Evolutionary conservation across 495 filamentous ascomycete species (phyloP).

Genomic region (Aspergillus nidulans): DNA sequence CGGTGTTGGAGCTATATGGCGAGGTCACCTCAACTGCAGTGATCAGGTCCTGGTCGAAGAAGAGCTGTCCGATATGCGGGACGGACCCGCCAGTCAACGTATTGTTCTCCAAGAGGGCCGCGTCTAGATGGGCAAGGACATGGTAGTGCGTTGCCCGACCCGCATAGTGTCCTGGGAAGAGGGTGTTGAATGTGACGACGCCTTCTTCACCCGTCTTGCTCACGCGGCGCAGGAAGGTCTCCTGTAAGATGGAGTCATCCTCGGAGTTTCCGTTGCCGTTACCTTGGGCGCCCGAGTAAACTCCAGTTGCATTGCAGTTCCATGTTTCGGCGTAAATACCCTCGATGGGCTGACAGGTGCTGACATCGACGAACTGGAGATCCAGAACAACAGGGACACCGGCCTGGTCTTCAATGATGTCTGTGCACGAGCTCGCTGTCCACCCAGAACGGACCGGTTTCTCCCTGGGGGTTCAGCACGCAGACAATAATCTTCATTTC

Average conservation of each 20-base stretch:
- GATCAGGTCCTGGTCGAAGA: constrained; percentile 56
- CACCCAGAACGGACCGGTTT: background rate
- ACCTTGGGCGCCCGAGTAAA: constrained; percentile 53
- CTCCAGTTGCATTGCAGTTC: constrained; percentile 53
- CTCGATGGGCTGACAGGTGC: constrained; percentile 46
- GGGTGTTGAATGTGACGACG: constrained; percentile 44
- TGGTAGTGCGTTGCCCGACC: constrained; percentile 35
- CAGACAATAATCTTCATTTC: too few species aligned
- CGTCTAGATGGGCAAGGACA: constrained; percentile 32
- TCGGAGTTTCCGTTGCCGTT: constrained; percentile 41
- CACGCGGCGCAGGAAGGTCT: constrained; percentile 49
- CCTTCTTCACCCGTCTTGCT: constrained; percentile 46
- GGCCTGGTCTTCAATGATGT: constrained; percentile 40
- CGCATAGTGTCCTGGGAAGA: constrained; percentile 55
- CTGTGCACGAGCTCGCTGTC: constrained; percentile 45
- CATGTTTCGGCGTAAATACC: constrained; percentile 52
- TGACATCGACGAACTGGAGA: constrained; percentile 50
- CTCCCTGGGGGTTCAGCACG: constrained; percentile 1
- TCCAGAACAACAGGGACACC: constrained; percentile 52
- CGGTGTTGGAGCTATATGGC: constrained; percentile 55
- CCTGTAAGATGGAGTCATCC: constrained; percentile 33
- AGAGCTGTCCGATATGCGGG: constrained; percentile 56
- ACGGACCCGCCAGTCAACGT: constrained; percentile 31
- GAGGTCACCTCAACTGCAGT: constrained; percentile 36
- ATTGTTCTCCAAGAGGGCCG: constrained; percentile 25